These are phyloP conservation scores for Dictyostelium firmibasis DNA, from an alignment of 78 protist species.

Conservation along the genomic window DNA sequence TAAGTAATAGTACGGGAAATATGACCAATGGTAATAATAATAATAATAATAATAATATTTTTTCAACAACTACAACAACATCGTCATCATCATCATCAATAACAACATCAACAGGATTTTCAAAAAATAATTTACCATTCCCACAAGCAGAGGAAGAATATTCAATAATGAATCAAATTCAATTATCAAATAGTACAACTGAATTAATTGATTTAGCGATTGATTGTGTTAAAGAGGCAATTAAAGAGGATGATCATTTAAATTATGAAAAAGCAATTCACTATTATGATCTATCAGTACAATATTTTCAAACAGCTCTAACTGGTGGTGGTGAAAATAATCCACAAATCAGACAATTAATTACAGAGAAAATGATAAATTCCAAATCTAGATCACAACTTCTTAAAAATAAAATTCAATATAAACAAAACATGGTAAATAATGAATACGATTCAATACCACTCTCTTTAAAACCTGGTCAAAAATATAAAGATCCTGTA, in stretches of 20 bases:
- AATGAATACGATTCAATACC: slow-evolving; percentile 7
- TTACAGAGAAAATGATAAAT: slow-evolving; percentile 44
- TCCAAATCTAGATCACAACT: slow-evolving; percentile 5
- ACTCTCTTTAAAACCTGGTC: slow-evolving; percentile 50
- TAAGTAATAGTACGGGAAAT: background rate
- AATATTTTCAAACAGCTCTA: slow-evolving; percentile 31
- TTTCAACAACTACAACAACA: background rate
- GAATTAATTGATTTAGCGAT: slow-evolving; percentile 68
- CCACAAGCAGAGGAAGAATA: background rate
- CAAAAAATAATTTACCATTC: background rate
- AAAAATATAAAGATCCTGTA: slow-evolving; percentile 72
- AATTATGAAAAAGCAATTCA: slow-evolving; percentile 58
- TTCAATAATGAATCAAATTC: slow-evolving; percentile 3
- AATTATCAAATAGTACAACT: background rate
- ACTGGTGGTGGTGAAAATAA: slow-evolving; percentile 24
- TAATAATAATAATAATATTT: background rate
- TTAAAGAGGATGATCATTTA: slow-evolving; percentile 58
- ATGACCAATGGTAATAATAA: background rate
- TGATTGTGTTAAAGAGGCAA: slow-evolving; percentile 30
- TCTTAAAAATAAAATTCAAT: slow-evolving; percentile 54
- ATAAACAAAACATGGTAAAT: background rate
- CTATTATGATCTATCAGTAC: slow-evolving; percentile 21
- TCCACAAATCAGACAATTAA: slow-evolving; percentile 17
- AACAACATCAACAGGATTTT: slow-evolving; percentile 2
- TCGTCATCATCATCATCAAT: background rate